Evolutionary conservation across 768 basidiomycete genomes (phyloP), one percentile per base, ranked within the genome.

Genomic region (Rhizopogon roseolus): DNA sequence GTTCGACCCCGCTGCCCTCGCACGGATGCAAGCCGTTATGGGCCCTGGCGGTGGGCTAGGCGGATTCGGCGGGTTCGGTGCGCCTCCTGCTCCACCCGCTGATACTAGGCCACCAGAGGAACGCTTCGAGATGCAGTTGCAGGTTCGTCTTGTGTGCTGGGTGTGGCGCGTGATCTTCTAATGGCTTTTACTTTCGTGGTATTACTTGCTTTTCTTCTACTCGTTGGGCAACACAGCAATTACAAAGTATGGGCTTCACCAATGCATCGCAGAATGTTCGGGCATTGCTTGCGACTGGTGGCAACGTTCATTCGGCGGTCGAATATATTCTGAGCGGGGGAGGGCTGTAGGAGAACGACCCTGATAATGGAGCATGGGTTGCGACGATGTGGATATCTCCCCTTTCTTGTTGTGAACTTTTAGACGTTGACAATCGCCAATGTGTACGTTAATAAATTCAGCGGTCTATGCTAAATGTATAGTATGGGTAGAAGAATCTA

Each of bases 211-310:
- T 39, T n/a, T n/a, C 1, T 22, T 48, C 4, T 34, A 10, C 8
- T 13, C 3, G 22, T 36, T 46, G 19, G 17, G 32, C 13, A 13
- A 7, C 29, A 5, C 59, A 93, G 89, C 93, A 95, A 86, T 69
- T 98, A 64, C 87, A 92, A 66, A 90, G 89, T 55, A 98, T 98
- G 96, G 95, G 93, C 1, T 92, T 98, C 70, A 82, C 79, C 49
- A 93, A 96, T 53, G 93, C 93, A 7, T 68, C 81, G 40, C 90
- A 93, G 77, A 98, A 98, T 66, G 78, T 98, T 6, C 79, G 94
- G 4, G 94, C 96, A 5, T 74, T 98, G 41, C 78, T 93, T 8
- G 93, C 91, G 46, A 94, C 93, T 0, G 93, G 84, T n/a, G 94
- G 95, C 10, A 94, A 93, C 62, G 91, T 97, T 16, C 83, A 97